Conservation (phyloP, 2,329 filamentous ascomycete species). For the Epichloe glyceriae region DNA sequence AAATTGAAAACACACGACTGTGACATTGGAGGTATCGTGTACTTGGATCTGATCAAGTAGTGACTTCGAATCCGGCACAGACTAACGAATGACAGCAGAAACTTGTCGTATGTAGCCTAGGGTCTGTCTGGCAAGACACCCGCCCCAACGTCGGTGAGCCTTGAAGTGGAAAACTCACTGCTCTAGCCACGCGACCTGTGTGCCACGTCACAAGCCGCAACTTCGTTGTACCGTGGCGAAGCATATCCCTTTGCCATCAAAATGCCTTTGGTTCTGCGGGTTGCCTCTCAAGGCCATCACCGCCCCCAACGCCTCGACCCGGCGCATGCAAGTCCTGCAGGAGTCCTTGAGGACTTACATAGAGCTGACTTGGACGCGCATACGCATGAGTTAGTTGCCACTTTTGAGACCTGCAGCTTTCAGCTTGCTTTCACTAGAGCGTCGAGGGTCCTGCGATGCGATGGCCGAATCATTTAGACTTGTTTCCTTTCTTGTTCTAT, state of each 20-base stretch:
- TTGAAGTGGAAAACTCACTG: constrained; percentile 8
- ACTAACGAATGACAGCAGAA: constrained; percentile 9
- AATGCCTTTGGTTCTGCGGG: constrained; percentile 4
- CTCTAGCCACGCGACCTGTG: constrained; percentile 22
- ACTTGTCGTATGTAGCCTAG: background rate
- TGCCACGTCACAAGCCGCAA: constrained; percentile 28
- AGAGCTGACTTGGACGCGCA: constrained; percentile 4
- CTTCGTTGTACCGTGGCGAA: constrained; percentile 24
- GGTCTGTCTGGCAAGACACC: constrained; percentile 2
- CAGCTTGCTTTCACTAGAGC: constrained; percentile 6
- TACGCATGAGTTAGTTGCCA: constrained; percentile 1
- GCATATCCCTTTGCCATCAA: constrained; percentile 9
- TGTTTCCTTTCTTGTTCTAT: background rate
- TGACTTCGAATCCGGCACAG: constrained; percentile 11
- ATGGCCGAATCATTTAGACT: background rate
- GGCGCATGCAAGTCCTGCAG: constrained; percentile 9
- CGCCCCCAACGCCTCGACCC: constrained; percentile 6
- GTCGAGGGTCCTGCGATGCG: background rate
- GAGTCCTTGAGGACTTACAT: background rate
- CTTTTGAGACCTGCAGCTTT: constrained; percentile 6
- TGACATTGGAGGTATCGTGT: constrained; percentile 13
- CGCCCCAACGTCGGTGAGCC: constrained; percentile 10
- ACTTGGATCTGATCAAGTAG: constrained; percentile 15
- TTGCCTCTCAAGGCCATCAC: constrained; percentile 10
- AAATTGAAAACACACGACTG: background rate